Percentiles rank a stretch among this genome's conserved stretches.
Conservation (phyloP, 1,284 basidiomycete species). For the Schizophyllum amplum region DNA sequence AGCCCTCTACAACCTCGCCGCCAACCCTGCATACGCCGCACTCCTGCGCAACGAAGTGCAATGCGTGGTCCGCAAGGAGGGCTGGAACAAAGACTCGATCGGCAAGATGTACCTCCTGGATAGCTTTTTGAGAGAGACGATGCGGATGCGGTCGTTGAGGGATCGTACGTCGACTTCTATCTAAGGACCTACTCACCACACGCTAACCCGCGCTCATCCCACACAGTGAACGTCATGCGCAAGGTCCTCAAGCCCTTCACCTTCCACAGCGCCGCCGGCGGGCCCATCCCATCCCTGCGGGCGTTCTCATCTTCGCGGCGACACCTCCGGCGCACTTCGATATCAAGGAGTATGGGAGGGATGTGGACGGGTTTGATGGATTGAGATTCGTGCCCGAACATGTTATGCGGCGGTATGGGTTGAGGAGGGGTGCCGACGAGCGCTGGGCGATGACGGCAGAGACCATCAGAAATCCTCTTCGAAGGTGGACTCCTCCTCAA, state of each 20-base stretch:
- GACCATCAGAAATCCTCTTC: too few species aligned
- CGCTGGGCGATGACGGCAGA: too few species aligned
- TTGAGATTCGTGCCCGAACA: not conserved
- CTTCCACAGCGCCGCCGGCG: constrained; percentile 20
- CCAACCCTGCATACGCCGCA: constrained; percentile 22
- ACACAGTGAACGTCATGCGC: constrained; percentile 12
- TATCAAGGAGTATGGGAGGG: constrained; percentile 1
- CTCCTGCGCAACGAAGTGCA: constrained; percentile 31
- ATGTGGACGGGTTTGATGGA: not conserved
- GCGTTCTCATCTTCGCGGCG: constrained; percentile 12
- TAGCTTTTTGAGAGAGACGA: constrained; percentile 30
- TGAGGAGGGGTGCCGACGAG: too few species aligned
- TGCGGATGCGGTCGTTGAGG: constrained; percentile 21
- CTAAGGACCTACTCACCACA: not conserved
- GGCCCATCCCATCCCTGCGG: constrained; percentile 14
- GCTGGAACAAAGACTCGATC: constrained; percentile 30
- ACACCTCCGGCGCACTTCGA: constrained; percentile 15
- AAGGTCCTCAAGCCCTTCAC: constrained; percentile 11
- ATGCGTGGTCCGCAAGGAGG: constrained; percentile 18
- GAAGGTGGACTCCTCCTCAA: too few species aligned
- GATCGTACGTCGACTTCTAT: constrained; percentile 8
- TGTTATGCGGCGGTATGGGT: not conserved
- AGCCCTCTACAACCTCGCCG: constrained; percentile 28
- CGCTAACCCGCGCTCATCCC: not conserved
- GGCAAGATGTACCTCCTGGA: constrained; percentile 29